Evolutionary conservation across 1,284 basidiomycete genomes (phyloP).

Genomic region (Cystobasidiaceae sp.): DNA sequence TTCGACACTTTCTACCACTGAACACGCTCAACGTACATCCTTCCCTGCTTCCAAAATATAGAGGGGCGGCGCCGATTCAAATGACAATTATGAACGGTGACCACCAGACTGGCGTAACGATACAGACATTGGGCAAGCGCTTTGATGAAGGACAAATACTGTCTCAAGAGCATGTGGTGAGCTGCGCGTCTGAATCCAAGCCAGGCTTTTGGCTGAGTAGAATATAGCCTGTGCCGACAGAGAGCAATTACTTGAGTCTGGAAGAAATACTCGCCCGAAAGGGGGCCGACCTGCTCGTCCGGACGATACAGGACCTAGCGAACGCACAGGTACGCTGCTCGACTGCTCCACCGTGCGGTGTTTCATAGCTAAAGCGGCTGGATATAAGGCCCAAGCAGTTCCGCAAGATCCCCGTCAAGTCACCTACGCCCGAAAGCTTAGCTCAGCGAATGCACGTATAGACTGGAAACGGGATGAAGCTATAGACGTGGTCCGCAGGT

Average conservation of each 20-base stretch:
- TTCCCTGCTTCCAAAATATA: slow-evolving; percentile 77
- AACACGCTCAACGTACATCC: slow-evolving; percentile 87
- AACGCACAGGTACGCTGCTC: slow-evolving; percentile 52
- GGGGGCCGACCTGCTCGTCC: slow-evolving; percentile 68
- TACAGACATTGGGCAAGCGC: slow-evolving; percentile 50
- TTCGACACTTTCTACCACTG: slow-evolving; percentile 59
- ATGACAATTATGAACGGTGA: slow-evolving; percentile 66
- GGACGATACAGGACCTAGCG: slow-evolving; percentile 62
- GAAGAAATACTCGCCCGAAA: slow-evolving; percentile 58
- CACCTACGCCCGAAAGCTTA: slow-evolving; percentile 61
- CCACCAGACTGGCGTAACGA: slow-evolving; percentile 61
- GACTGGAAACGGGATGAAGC: slow-evolving; percentile 60
- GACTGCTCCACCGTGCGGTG: background rate
- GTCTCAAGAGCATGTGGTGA: slow-evolving; percentile 34
- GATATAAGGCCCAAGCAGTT: slow-evolving; percentile 50
- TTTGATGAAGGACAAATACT: slow-evolving; percentile 51
- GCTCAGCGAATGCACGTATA: slow-evolving; percentile 54
- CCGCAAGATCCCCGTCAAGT: slow-evolving; percentile 52
- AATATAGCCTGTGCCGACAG: slow-evolving; percentile 54
- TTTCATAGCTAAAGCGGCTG: background rate
- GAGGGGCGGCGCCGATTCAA: slow-evolving; percentile 90
- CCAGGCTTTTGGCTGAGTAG: background rate
- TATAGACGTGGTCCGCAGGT: slow-evolving; percentile 54
- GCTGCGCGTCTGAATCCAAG: background rate
- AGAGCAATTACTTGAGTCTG: slow-evolving; percentile 56